Conservation (phyloP, 441 rosid species). For the Adansonia grandidieri region DNA sequence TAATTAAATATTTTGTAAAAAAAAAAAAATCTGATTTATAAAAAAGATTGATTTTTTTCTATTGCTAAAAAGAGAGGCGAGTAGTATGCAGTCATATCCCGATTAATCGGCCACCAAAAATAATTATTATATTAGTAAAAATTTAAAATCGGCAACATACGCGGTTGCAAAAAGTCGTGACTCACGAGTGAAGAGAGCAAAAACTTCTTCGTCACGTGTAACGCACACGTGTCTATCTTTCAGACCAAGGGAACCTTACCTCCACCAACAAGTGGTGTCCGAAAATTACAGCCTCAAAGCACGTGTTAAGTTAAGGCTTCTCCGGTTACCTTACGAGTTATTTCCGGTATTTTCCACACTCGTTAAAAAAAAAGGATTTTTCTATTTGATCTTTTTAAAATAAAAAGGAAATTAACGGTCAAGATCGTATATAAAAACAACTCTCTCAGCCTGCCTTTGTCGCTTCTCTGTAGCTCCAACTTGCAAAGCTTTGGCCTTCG, state of each 20-base stretch:
- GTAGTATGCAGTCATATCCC: not conserved
- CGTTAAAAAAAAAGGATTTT: not conserved
- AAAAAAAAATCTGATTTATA: too few relatives aligned
- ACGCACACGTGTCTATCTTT: conserved; percentile 19
- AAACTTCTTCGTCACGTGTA: conserved; percentile 24
- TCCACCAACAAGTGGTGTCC: conserved; percentile 32
- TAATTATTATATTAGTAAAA: not conserved
- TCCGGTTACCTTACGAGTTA: conserved; percentile 36
- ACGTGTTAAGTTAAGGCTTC: conserved; percentile 43
- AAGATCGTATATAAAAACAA: conserved; percentile 26
- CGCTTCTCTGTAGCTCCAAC: conserved; percentile 25
- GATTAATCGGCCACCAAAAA: conserved; percentile 2
- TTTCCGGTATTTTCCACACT: conserved; percentile 31
- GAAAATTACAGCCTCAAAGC: conserved; percentile 30
- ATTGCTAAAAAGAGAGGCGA: not conserved
- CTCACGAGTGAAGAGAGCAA: not conserved
- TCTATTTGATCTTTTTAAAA: not conserved
- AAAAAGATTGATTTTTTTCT: not conserved
- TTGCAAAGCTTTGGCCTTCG: conserved; percentile 31
- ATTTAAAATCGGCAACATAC: not conserved
- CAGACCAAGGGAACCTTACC: not conserved
- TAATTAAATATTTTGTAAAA: too few relatives aligned
- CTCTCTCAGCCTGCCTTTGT: not conserved
- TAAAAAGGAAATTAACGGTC: conserved; percentile 31
- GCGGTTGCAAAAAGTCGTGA: too few relatives aligned